These are phyloP conservation scores for Fragaria ananassa DNA, from an alignment of 306 rosid species.

Conservation along the genomic window DNA sequence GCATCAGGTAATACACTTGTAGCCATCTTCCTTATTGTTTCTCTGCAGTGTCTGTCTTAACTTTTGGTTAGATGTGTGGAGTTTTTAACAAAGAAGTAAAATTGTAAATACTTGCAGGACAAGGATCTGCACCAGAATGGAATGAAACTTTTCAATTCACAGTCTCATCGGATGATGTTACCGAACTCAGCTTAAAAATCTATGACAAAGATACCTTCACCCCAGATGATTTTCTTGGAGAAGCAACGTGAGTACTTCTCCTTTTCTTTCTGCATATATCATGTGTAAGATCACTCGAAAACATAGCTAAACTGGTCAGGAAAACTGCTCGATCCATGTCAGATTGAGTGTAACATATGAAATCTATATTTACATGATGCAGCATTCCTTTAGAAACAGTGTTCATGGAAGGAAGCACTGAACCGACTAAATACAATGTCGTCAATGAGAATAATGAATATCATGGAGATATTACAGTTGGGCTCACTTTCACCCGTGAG, in stretches of 20 bases:
- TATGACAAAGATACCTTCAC: constrained; percentile 53
- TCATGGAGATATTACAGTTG: constrained; percentile 50
- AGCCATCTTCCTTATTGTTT: background rate
- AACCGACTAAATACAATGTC: constrained; percentile 49
- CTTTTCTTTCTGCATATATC: background rate
- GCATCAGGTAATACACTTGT: constrained; percentile 37
- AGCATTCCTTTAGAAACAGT: constrained; percentile 53
- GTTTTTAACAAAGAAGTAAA: background rate
- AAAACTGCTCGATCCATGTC: too few species aligned
- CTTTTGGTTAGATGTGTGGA: background rate
- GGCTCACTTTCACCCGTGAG: constrained; percentile 45
- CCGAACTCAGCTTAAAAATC: constrained; percentile 56
- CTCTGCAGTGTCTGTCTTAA: background rate
- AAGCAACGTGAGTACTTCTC: constrained; percentile 49
- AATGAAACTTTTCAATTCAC: constrained; percentile 64
- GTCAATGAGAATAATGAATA: constrained; percentile 43
- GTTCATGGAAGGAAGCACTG: constrained; percentile 47
- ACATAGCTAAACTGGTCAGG: background rate
- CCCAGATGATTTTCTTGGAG: constrained; percentile 57
- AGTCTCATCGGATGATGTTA: constrained; percentile 44
- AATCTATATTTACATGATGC: constrained; percentile 6
- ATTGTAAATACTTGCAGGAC: constrained; percentile 24
- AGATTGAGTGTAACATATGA: background rate
- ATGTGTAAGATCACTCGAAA: background rate
- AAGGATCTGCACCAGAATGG: constrained; percentile 74